phyloP scores from a whole-genome alignment of 495 filamentous ascomycete genomes.

The Talaromyces wortmannii region DNA sequence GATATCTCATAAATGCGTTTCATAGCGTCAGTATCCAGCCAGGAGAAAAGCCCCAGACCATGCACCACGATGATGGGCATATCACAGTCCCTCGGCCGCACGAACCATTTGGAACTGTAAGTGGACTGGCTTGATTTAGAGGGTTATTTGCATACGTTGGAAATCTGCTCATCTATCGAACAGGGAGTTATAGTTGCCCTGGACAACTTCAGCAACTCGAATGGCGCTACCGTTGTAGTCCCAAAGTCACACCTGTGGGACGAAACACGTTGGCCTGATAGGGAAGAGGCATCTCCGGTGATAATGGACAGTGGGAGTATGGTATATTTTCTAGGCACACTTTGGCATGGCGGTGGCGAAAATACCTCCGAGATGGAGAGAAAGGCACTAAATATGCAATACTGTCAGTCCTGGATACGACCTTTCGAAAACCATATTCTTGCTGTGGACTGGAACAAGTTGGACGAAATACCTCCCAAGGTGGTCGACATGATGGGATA shows the following conservation, averaged over 20 bases:
- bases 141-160: too few relatives aligned
- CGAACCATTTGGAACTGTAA: constrained; percentile 1
- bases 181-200: not conserved
- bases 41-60: not conserved
- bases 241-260: constrained; percentile 2
- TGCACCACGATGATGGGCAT: constrained; percentile 1
- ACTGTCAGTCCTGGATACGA: not conserved
- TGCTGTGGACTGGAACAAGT: not conserved
- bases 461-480: not conserved
- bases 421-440: constrained; percentile 1
- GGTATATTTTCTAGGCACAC: not conserved
- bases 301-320: constrained; percentile 1
- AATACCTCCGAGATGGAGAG: not conserved
- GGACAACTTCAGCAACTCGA: not conserved
- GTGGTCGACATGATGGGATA: constrained; percentile 1
- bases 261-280: not conserved
- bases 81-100: not conserved
- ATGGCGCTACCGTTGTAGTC: not conserved
- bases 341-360: constrained; percentile 1
- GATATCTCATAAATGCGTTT: constrained; percentile 3
- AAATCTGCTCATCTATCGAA: too few relatives aligned
- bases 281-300: not conserved
- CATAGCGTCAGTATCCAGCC: constrained; percentile 1
- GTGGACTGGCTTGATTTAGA: not conserved
- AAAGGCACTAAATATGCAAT: not conserved